A percentile compares a stretch with the other conserved stretches of the same genome.
Conservation (phyloP, 192 early-diverging fungal genomes). For the Ambispora gerdemannii region DNA sequence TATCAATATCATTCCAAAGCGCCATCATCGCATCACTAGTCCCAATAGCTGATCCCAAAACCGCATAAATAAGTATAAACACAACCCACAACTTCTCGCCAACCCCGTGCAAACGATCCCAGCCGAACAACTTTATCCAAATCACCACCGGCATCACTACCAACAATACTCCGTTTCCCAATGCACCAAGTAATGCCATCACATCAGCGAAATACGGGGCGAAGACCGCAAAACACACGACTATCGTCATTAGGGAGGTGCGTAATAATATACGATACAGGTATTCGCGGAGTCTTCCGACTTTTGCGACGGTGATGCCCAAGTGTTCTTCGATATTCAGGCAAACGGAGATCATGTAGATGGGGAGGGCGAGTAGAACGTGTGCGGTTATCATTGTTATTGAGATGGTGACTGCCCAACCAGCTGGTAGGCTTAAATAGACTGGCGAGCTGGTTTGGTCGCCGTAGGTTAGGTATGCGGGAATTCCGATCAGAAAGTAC, state of each 20-base stretch:
- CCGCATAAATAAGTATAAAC: conserved; percentile 30
- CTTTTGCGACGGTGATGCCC: conserved; percentile 39
- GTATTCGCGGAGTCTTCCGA: conserved; percentile 40
- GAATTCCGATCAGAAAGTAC: conserved; percentile 59
- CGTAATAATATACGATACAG: conserved; percentile 46
- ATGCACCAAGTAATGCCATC: conserved; percentile 58
- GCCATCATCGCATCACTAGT: conserved; percentile 1
- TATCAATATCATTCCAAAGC: conserved; percentile 5
- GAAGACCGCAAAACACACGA: conserved; percentile 43
- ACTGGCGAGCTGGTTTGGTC: conserved; percentile 51
- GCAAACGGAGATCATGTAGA: conserved; percentile 62
- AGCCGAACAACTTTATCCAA: conserved; percentile 50
- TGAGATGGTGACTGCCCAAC: conserved; percentile 44
- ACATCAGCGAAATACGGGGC: conserved; percentile 61
- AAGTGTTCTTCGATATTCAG: conserved; percentile 58
- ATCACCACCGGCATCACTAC: conserved; percentile 54
- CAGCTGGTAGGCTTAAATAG: conserved; percentile 54
- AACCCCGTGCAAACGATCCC: conserved; percentile 37
- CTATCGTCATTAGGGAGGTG: conserved; percentile 40
- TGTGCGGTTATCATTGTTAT: conserved; percentile 63
- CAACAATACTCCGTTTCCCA: conserved; percentile 53
- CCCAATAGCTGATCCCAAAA: conserved; percentile 7
- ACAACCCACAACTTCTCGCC: conserved; percentile 39
- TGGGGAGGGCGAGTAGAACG: conserved; percentile 63
- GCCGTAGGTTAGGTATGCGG: conserved; percentile 67